Base-by-base conservation (phyloP, 495 filamentous ascomycete genomes). In the Neurospora sp. region DNA sequence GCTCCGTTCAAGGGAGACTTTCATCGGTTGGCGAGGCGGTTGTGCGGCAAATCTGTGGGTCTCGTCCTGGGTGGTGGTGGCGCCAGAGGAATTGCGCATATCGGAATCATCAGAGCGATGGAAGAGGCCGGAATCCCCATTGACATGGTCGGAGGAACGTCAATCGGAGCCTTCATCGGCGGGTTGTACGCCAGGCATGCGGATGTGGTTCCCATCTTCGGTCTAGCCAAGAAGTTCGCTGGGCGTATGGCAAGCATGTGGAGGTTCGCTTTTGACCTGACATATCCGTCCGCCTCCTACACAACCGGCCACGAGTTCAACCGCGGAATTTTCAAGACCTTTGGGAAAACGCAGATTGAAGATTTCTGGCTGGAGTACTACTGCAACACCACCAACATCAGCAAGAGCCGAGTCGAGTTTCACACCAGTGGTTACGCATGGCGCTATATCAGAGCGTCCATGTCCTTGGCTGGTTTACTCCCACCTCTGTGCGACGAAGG, bases 351-450 rank as follows among this genome's bases (percentile, higher is more conserved):
- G 44, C 96, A 98, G 80, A 98, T 99, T 71, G 96, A 99, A 82
- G 96, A 98, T 79, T 98, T 98, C 79, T 98, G 96, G 96, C 88
- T 99, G 18, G 93, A 97, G 73, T 99, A 94, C 82, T 99, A 98
- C 85, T 98, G 96, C 86, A 99, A 99, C 80, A 98, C 94, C 0
- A 98, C 96, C 37, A 98, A 97, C 77, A 98, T 99, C 83, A 93
- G 89, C 82, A 94, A 94, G 77, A 93, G 90, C 44, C 89, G 94
- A 9, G 88, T 89, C 4, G 94, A 98, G 78, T 93, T 94, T 80
- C 96, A 99, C 82, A 97, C 92, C 1, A 94, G 90, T 39, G 96
- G 96, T 6, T 98, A 98, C 75, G 94, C 94, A 3, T 99, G 96
- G 96, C 89, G 96, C 44, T 98, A 98, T 78, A 91, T 99, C 12